Conservation (phyloP, 768 basidiomycete genomes). For the Tylopilus vinaceipallidus region DNA sequence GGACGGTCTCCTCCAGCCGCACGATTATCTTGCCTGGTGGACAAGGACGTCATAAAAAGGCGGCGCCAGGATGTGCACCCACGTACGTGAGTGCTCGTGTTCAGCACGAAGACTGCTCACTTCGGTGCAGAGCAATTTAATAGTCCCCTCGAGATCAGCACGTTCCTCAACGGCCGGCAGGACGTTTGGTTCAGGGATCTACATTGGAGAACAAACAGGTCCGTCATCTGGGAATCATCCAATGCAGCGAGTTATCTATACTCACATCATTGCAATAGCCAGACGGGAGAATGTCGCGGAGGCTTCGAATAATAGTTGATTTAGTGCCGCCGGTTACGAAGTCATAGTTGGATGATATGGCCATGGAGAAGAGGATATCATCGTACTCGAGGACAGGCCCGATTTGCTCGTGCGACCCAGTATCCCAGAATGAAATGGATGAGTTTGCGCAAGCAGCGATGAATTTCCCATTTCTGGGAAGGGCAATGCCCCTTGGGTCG, state of each 20-base stretch:
- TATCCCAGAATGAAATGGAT: conserved; percentile 15
- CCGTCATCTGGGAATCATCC: background rate
- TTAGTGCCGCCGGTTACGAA: conserved; percentile 1
- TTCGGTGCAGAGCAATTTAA: background rate
- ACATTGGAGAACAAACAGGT: background rate
- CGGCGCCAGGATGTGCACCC: background rate
- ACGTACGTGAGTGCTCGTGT: conserved; percentile 8
- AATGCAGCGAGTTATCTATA: background rate
- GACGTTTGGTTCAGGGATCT: background rate
- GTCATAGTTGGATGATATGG: conserved; percentile 6
- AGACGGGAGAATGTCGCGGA: conserved; percentile 4
- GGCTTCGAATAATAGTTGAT: background rate
- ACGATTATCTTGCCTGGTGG: conserved; percentile 3
- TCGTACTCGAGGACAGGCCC: conserved; percentile 6
- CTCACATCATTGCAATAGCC: background rate
- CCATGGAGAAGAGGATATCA: conserved; percentile 1
- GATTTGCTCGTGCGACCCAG: conserved; percentile 1
- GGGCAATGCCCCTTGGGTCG: background rate
- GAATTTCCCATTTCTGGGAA: conserved; percentile 10
- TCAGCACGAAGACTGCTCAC: conserved; percentile 1
- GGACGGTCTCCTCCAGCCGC: background rate
- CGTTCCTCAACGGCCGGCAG: background rate
- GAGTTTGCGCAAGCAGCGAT: background rate
- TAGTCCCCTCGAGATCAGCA: background rate
- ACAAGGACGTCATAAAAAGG: background rate